phyloP scores from a whole-genome alignment of 352 stramenopile species.

The Pythium sukuiense region DNA sequence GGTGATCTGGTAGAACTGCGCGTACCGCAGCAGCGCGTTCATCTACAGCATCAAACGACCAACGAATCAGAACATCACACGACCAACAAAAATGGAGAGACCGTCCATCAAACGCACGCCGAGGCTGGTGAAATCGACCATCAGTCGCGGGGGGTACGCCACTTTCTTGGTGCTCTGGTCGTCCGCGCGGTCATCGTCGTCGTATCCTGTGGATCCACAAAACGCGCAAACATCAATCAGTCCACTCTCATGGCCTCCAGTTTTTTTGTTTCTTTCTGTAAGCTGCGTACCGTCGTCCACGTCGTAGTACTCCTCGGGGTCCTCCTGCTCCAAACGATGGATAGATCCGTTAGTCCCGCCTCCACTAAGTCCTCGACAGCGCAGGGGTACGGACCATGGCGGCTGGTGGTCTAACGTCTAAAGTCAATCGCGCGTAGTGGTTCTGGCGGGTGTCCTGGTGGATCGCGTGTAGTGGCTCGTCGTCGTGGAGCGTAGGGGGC shows the following conservation, averaged over 20 bases:
- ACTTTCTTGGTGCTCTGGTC: conserved; percentile 33
- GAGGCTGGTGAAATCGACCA: conserved; percentile 84
- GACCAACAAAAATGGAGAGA: too few relatives aligned
- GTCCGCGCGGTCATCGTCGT: conserved; percentile 37
- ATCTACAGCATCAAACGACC: conserved; percentile 36
- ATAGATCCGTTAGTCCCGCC: not conserved
- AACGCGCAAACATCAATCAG: not conserved
- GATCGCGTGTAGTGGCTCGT: not conserved
- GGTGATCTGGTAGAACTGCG: conserved; percentile 77
- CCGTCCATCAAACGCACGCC: conserved; percentile 40
- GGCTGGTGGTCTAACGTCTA: not conserved
- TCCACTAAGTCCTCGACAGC: not conserved
- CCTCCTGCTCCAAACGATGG: conserved; percentile 15
- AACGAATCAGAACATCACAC: not conserved
- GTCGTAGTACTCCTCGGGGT: conserved; percentile 33
- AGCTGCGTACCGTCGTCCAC: conserved; percentile 23
- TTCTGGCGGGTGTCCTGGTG: not conserved
- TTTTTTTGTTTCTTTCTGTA: not conserved
- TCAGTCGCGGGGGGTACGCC: conserved; percentile 71
- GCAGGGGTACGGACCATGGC: not conserved
- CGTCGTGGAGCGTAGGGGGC: not conserved
- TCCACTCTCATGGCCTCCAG: not conserved
- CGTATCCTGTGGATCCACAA: conserved; percentile 14
- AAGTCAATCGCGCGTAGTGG: not conserved
- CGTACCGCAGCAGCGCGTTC: conserved; percentile 73